Percentiles rank a stretch among this genome's conserved stretches.
Conservation (phyloP, 306 rosid genomes). For the cucumber (Cucumis sativus) region DNA sequence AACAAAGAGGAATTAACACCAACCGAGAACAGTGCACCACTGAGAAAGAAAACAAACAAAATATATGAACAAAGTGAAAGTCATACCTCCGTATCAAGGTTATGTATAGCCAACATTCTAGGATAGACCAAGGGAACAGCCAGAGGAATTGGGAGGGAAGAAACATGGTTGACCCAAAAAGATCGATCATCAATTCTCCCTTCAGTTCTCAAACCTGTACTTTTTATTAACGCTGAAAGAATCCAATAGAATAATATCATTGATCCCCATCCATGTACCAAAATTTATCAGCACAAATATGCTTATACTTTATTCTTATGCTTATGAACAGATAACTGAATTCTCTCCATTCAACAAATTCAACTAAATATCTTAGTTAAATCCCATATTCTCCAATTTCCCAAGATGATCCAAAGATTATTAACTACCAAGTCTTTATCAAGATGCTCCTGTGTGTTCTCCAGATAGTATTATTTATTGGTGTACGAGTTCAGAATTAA, state of each 20-base stretch:
- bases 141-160: conserved; percentile 68
- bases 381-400: neutral
- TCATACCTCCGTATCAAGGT: conserved; percentile 64
- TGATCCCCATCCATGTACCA: conserved; percentile 8
- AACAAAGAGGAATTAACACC: conserved; percentile 9
- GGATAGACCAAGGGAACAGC: conserved; percentile 96
- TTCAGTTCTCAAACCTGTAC: conserved; percentile 68
- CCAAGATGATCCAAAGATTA: neutral
- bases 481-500: neutral
- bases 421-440: neutral
- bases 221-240: conserved; percentile 76
- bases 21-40: conserved; percentile 11
- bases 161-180: conserved; percentile 72
- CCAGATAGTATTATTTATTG: neutral
- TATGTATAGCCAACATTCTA: conserved; percentile 78
- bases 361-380: neutral
- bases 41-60: neutral
- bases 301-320: neutral
- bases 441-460: neutral
- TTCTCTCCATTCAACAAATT: neutral
- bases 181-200: conserved; percentile 89
- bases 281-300: neutral
- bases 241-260: conserved; percentile 11
- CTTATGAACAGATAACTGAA: neutral
- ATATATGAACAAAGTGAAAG: neutral